Percentiles rank a stretch among this genome's conserved stretches.
phyloP scores from a whole-genome alignment of 495 filamentous ascomycete species.

The Cudoniella acicularis region DNA sequence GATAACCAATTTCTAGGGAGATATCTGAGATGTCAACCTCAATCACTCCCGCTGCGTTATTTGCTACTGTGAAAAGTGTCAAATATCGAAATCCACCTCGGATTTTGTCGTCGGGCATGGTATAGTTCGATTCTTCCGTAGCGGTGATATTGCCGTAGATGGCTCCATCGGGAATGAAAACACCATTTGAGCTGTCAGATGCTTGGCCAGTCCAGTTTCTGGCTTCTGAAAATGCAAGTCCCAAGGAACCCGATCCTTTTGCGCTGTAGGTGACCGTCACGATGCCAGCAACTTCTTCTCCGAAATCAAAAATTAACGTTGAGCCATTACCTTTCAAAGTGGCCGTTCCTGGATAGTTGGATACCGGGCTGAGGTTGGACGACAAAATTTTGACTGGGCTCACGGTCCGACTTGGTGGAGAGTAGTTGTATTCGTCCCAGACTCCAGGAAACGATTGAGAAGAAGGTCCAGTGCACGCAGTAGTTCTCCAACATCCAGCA shows the following conservation, averaged over 20 bases:
- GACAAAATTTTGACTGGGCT: slow-evolving; percentile 30
- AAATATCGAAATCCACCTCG: slow-evolving; percentile 59
- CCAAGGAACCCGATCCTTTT: slow-evolving; percentile 43
- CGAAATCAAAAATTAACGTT: slow-evolving; percentile 52
- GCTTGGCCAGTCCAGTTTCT: slow-evolving; percentile 57
- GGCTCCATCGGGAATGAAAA: slow-evolving; percentile 47
- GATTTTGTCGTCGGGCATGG: slow-evolving; percentile 48
- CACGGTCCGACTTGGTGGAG: slow-evolving; percentile 51
- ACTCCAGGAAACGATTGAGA: slow-evolving; percentile 48
- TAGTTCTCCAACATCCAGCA: slow-evolving; percentile 51
- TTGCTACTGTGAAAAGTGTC: slow-evolving; percentile 44
- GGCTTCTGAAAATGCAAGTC: slow-evolving; percentile 60
- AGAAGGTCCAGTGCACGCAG: slow-evolving; percentile 49
- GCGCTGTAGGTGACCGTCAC: slow-evolving; percentile 46
- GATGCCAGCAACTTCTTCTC: slow-evolving; percentile 54
- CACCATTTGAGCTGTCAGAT: slow-evolving; percentile 55
- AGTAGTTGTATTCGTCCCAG: slow-evolving; percentile 61
- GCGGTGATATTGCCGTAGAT: slow-evolving; percentile 48
- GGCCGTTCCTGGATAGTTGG: slow-evolving; percentile 30
- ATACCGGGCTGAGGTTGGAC: not conserved
- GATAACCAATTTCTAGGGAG: slow-evolving; percentile 50
- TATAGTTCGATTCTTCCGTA: slow-evolving; percentile 30
- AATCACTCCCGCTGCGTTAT: not conserved
- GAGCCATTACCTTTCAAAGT: slow-evolving; percentile 43
- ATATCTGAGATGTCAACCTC: slow-evolving; percentile 39